A percentile compares a stretch with the other conserved stretches of the same genome.
Conservation (phyloP, 106 monocot species). For the Apostasia ramifera region DNA sequence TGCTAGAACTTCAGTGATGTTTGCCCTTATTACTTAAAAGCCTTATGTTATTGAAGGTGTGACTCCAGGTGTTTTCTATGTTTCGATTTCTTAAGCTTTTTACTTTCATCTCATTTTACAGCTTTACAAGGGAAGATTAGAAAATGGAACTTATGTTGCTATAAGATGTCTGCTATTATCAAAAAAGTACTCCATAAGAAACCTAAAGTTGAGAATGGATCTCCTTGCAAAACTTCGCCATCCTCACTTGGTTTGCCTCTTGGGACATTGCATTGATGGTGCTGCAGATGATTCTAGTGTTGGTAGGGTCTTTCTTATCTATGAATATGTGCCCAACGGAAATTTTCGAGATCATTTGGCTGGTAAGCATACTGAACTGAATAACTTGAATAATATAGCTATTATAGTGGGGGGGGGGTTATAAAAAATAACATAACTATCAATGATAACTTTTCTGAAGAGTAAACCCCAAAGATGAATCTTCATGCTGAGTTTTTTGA, state of each 20-base stretch:
- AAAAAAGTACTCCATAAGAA: constrained; percentile 71
- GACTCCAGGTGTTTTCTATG: no score
- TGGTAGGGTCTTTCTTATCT: constrained; percentile 75
- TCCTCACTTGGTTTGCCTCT: constrained; percentile 83
- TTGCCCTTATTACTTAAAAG: no score
- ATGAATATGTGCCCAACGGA: constrained; percentile 75
- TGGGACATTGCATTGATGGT: constrained; percentile 87
- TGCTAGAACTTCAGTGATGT: no score
- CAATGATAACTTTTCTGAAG: no score
- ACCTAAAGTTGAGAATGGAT: constrained; percentile 85
- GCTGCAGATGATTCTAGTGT: constrained; percentile 54
- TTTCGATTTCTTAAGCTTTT: background rate
- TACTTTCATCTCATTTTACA: constrained; percentile 25
- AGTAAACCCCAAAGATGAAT: no score
- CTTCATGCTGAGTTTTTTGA: no score
- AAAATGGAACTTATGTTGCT: constrained; percentile 74
- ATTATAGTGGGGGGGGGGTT: background rate
- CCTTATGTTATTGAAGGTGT: no score
- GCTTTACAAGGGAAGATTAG: constrained; percentile 87
- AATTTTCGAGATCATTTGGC: constrained; percentile 63
- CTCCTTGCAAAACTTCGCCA: constrained; percentile 96
- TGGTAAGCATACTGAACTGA: constrained; percentile 26
- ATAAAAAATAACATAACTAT: no score
- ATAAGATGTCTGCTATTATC: constrained; percentile 87
- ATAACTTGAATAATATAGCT: background rate